Evolutionary conservation across 179 eudicot genomes (phyloP), one percentile per base, ranked within the genome.

Genomic region (Corrigiola litoralis): DNA sequence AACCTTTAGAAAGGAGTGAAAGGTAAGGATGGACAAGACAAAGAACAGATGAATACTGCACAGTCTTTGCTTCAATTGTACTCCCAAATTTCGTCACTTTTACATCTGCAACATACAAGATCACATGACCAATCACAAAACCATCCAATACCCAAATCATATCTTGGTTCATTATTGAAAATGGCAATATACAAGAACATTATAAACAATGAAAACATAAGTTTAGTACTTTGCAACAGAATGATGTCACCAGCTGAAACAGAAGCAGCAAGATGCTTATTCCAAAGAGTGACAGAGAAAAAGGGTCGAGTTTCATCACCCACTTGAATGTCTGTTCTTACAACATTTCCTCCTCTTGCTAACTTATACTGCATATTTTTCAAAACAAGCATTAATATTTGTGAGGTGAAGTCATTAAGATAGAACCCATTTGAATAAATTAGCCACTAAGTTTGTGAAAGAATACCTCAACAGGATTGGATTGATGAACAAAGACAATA

Each of bases 241-340:
- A 82, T 59, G 24, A 90, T 60, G 51, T 72, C 75, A 16, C 94
- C 90, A 47, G 94, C 84, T 40, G 72, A 73, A 44, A 70, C 50
- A 34, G 64, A 50, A 23, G 88, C 75, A 23, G 73, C 80, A 72
- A 88, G 75, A 8, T 78, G 77, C 72, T 81, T 83, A 73, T 79
- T 80, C 96, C 96, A 88, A 42, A 90, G 68, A 32, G 96, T 79
- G 37, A 86, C 88, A 34, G 80, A 76, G 63, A 90, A 88, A 77
- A 66, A 84, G 14, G 82, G 72, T 28, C 84, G 83, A 51, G 96
- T 82, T 52, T 90, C 95, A 28, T 90, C 97, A 20, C 94, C 97
- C 2, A 90, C 97, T 58, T 83, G 84, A 67, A 90, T 72, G 66
- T 88, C 94, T 33, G 85, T 84, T 71, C 96, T 78, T 53, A 84